These are phyloP conservation scores for Grammothele lineata DNA, from an alignment of 768 basidiomycete genomes.

Conservation along the genomic window DNA sequence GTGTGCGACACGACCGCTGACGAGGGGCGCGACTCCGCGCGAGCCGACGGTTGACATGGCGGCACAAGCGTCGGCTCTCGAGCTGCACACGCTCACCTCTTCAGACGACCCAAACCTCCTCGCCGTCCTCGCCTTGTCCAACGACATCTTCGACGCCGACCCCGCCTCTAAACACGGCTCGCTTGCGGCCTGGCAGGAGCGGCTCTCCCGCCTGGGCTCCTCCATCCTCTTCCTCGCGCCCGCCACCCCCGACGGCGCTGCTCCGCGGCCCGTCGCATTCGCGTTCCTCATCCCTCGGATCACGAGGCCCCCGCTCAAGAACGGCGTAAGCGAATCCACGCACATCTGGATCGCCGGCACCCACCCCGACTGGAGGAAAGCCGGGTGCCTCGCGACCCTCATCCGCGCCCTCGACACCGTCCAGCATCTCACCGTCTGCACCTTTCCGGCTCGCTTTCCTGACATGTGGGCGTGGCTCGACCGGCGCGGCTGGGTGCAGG, in stretches of 20 bases:
- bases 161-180: slow-evolving; percentile 20
- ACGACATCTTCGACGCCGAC: slow-evolving; percentile 20
- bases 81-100: not conserved
- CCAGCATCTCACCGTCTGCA: slow-evolving; percentile 17
- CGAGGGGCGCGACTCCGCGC: no score
- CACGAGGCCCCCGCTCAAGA: slow-evolving; percentile 11
- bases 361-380: slow-evolving; percentile 12
- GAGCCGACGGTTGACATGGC: not conserved
- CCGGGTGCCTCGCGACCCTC: slow-evolving; percentile 19
- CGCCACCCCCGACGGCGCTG: not conserved
- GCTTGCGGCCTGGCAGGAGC: slow-evolving; percentile 13
- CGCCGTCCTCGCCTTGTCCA: slow-evolving; percentile 15
- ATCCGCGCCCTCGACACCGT: slow-evolving; percentile 8
- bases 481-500: slow-evolving; percentile 19
- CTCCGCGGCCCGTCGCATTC: slow-evolving; percentile 14
- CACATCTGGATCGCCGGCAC: slow-evolving; percentile 26
- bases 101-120: slow-evolving; percentile 7
- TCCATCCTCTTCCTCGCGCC: slow-evolving; percentile 19
- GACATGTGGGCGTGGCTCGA: slow-evolving; percentile 23
- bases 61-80: not conserved
- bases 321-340: slow-evolving; percentile 8
- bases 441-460: slow-evolving; percentile 17
- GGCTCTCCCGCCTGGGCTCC: slow-evolving; percentile 10
- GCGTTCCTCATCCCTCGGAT: slow-evolving; percentile 17
- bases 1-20: no score